Base-by-base conservation (phyloP, 2,329 filamentous ascomycete species). In the Colletotrichum australisinense region DNA sequence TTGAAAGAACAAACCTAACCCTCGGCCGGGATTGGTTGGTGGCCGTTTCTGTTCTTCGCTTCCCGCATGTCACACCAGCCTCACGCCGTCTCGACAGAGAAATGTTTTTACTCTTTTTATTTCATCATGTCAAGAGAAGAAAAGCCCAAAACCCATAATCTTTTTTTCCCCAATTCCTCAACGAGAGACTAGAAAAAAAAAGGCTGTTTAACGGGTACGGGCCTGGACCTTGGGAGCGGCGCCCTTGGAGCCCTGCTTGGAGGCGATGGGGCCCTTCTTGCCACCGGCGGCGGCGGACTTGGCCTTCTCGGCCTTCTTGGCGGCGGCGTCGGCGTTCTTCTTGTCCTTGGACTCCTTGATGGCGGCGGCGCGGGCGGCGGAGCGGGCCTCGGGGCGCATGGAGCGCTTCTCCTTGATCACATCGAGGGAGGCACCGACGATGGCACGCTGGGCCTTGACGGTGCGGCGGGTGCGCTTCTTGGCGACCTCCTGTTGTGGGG, bases 281-380 rank as follows among this genome's bases (percentile, higher is more conserved):
- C 95, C 95, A 84, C 92, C 88, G 79, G 92, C 90, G 79, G 93
- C 91, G 78, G 95, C 95, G 83, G 81, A 89, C 94, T 98, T 98
- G 82, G 97, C 97, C 95, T 99, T 99, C 89, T 98, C 95, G 74
- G 94, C 94, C 94, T 98, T 99, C 95, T 98, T 99, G 86, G 92
- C 92, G 85, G 92, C 94, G 87, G 94, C 93, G 76, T 92, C 90
- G 77, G 92, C 95, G 78, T 92, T 89, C 91, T 97, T 97, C 95
- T 98, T 98, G 87, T 97, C 95, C 94, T 99, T 99, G 89, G 92
- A 94, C 85, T 97, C 95, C 91, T 96, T 96, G 89, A 98, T 95
- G 86, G 97, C 96, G 81, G 92, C 89, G 80, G 90, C 89, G 84
- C 97, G 96, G 84, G 95, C 95, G 82, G 97, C 97, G 82, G 92